Evolutionary conservation across 306 rosid genomes (phyloP), one percentile per base, ranked within the genome.

Genomic region (Hylodesmum podocarpum): DNA sequence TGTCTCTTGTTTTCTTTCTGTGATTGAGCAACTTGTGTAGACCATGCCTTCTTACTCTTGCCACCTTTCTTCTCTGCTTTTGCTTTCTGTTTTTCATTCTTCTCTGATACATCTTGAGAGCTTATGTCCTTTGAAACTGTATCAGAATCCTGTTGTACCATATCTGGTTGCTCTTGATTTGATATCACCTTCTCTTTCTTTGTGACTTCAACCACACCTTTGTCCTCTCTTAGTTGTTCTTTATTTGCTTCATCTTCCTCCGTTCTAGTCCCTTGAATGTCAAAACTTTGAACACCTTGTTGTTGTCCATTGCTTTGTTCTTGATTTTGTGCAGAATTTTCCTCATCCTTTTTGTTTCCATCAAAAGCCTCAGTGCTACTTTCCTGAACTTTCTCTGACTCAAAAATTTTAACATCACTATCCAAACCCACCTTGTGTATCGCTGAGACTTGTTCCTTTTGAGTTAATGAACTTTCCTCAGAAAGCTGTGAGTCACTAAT

Each of bases 21-120:
- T 54, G 96, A 95, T 33, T 92, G 91, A 19, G 76, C 90, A 6
- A 86, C 95, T 63, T 95, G 97, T 4, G 93, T 92, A 16, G 89
- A 55, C 97, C 97, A 90, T 0, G 86, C 6, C 82, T 89, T 86
- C 80, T 87, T 89, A 8, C 88, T 77, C 66, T 82, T 41, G 1
- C 77, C 2, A 1, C 54, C 78, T 6, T 82, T 78, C 82, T 83
- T 77, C 62, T 53, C 54, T 53, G 39, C 31, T 68, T 76, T 53
- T 19, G 49, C 41, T 63, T 34, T 64, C 15, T 21, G 72, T 9
- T 34, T 21, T 43, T 64, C 77, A n/a, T 34, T 46, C 53, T 63
- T 62, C 75, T 66, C 80, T 0, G 40, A 46, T 8, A 44, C 82
- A 10, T 5, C 15, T 53, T 36, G 16, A 25, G 80, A 21, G 64